Evolutionary conservation across 2,329 filamentous ascomycete genomes (phyloP), one percentile per base, ranked within the genome.

Genomic region (Alternaria metachromatica): DNA sequence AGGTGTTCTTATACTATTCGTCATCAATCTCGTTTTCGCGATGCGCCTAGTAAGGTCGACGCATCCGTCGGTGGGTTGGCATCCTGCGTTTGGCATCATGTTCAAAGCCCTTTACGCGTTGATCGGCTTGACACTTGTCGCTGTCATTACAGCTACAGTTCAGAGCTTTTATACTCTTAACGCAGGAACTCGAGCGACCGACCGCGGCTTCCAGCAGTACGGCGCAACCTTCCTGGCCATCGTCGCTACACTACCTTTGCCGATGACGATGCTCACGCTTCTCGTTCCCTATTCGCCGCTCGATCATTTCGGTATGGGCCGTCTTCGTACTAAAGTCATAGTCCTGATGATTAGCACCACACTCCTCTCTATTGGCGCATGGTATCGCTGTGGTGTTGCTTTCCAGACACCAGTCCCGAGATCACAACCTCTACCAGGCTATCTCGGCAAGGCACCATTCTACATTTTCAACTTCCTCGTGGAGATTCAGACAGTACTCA

Each of bases 381-480:
- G 83, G 15, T 94, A 93, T 81, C 87, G 92, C 37, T 83, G 87
- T 28, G 90, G 85, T 15, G 87, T 86, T 1, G 81, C 76, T 26
- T 93, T 85, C 78, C 82, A 83, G 59, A 74, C 83, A 1, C 80
- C 82, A 1, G 74, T 80, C 1, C 75, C 80, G 6, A 23, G 85
- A 84, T 26, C 87, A 84, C 4, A 71, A 73, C 60, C 82, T 48
- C 88, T 91, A 2, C 89, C 89, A 6, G 92, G 89, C 86, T 95
- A 90, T 76, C 87, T 93, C 72, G 83, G 83, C 73, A 92, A 90
- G 76, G 87, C 89, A 2, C 88, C 87, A 72, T 97, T 93, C 82
- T 97, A 96, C 82, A 81, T 89, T 74, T 92, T 96, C 82, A 92
- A 92, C 81, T 96, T 92, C 75, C 83, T 82, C 15, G 84, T 94